These are phyloP conservation scores for Aspergillus costaricaensis DNA, from an alignment of 2,329 filamentous ascomycete genomes.

Conservation along the genomic window DNA sequence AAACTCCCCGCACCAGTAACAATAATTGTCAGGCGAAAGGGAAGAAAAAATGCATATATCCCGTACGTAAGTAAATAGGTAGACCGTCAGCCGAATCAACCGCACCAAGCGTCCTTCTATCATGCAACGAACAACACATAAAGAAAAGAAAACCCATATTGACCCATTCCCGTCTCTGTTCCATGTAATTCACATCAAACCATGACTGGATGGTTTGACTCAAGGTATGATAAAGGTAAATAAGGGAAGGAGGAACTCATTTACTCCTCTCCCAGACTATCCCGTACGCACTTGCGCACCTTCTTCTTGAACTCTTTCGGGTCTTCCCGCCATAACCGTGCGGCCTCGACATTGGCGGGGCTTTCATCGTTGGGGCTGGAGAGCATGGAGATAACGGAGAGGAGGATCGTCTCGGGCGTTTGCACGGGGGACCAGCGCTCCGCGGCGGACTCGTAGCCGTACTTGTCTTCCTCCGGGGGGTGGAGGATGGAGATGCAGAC, in stretches of 20 bases:
- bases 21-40: background rate
- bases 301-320: slow-evolving; percentile 73
- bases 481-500: slow-evolving; percentile 98
- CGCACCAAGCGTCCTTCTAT: background rate
- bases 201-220: no score
- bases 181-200: no score
- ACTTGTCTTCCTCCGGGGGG: slow-evolving; percentile 89
- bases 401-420: slow-evolving; percentile 87
- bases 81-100: background rate
- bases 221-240: background rate
- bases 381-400: slow-evolving; percentile 90
- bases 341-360: slow-evolving; percentile 92
- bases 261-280: slow-evolving; percentile 74
- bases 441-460: slow-evolving; percentile 84
- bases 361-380: slow-evolving; percentile 93
- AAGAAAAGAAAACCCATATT: background rate
- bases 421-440: slow-evolving; percentile 97
- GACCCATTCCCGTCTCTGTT: no score
- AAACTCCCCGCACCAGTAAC: background rate
- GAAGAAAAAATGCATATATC: background rate
- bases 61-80: background rate
- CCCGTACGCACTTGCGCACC: slow-evolving; percentile 76
- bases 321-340: slow-evolving; percentile 82
- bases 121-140: background rate
- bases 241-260: background rate